phyloP scores from a whole-genome alignment of 176 grass and related monocot genomes.

The Poa annua region DNA sequence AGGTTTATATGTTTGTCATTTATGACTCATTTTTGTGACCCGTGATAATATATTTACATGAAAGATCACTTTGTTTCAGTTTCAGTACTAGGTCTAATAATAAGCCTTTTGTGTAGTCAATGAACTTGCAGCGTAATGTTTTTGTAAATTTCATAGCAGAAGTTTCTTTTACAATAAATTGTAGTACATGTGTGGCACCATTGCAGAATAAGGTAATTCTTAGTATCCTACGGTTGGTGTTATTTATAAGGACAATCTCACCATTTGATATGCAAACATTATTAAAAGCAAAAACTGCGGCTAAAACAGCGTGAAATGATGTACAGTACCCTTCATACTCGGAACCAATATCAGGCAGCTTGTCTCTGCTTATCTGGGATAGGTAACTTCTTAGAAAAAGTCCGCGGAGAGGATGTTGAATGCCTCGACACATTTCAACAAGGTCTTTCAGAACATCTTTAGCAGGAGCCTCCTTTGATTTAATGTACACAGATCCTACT shows the following conservation, averaged over 20 bases:
- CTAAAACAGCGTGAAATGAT: neutral
- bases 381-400: constrained; percentile 99
- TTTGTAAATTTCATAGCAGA: neutral
- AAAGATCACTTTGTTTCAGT: neutral
- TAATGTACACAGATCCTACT: constrained; percentile 96
- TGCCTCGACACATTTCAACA: constrained; percentile 94
- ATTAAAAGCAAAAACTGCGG: constrained; percentile 25
- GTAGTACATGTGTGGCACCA: neutral
- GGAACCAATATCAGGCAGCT: constrained; percentile 90
- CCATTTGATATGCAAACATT: constrained; percentile 7
- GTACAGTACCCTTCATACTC: constrained; percentile 87
- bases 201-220: constrained; percentile 27
- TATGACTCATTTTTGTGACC: neutral
- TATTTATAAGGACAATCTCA: neutral
- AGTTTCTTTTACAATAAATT: neutral
- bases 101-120: neutral
- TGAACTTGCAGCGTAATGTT: neutral
- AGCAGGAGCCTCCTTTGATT: constrained; percentile 93
- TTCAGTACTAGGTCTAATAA: constrained; percentile 22
- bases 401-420: constrained; percentile 91
- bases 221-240: constrained; percentile 2
- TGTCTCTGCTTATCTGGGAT: constrained; percentile 93
- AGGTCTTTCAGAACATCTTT: constrained; percentile 99
- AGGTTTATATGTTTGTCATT: neutral
- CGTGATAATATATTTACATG: constrained; percentile 30